phyloP scores from a whole-genome alignment of 2,329 filamentous ascomycete genomes.

The Fonsecaea pugnacius region DNA sequence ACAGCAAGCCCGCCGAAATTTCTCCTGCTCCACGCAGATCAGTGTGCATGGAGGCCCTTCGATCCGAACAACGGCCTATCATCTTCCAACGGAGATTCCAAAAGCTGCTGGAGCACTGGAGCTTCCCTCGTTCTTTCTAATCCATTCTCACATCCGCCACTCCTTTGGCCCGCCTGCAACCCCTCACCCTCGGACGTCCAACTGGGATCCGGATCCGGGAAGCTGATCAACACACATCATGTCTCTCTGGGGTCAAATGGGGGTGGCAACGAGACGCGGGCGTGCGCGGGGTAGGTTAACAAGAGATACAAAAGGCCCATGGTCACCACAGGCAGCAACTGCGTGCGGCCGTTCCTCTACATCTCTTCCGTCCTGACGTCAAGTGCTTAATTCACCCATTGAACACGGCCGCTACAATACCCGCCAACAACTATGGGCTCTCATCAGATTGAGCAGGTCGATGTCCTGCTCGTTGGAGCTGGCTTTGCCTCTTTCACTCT shows the following conservation, averaged over 20 bases:
- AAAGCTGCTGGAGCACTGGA: neutral
- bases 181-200: slow-evolving; percentile 19
- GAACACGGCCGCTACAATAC: neutral
- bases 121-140: neutral
- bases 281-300: slow-evolving; percentile 23
- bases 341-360: neutral
- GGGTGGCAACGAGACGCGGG: slow-evolving; percentile 18
- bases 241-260: slow-evolving; percentile 8
- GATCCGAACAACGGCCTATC: neutral
- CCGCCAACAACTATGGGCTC: slow-evolving; percentile 23
- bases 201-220: neutral
- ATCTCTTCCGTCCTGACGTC: neutral
- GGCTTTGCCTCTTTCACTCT: slow-evolving; percentile 54
- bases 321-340: neutral
- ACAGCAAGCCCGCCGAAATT: neutral
- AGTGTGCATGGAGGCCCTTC: slow-evolving; percentile 2
- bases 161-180: slow-evolving; percentile 29
- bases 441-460: slow-evolving; percentile 26
- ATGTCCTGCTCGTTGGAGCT: slow-evolving; percentile 40
- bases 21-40: slow-evolving; percentile 1
- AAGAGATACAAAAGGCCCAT: neutral
- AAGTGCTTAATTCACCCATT: neutral
- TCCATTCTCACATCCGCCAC: slow-evolving; percentile 3
- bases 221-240: slow-evolving; percentile 9
- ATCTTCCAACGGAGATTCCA: neutral